A percentile compares a stretch with the other conserved stretches of the same genome.
These are phyloP conservation scores for Calonectria ilicicola DNA, from an alignment of 2,329 filamentous ascomycete species.

Conservation along the genomic window DNA sequence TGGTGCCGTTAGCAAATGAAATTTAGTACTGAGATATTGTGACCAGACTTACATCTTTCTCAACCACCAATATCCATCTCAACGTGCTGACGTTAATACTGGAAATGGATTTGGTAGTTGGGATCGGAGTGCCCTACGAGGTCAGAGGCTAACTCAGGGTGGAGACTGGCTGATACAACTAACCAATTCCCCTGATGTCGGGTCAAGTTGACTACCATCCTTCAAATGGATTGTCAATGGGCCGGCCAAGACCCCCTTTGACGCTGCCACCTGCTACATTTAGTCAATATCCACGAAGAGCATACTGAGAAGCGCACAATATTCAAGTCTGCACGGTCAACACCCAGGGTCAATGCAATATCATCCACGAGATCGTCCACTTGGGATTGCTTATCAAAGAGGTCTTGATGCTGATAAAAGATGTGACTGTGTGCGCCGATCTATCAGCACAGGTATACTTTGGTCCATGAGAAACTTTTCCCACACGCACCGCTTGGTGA, in stretches of 20 bases:
- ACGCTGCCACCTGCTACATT: slow-evolving; percentile 72
- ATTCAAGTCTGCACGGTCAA: slow-evolving; percentile 74
- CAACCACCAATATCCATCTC: slow-evolving; percentile 78
- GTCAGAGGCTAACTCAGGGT: slow-evolving; percentile 22
- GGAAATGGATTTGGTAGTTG: slow-evolving; percentile 62
- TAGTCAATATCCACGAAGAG: background rate
- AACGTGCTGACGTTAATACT: slow-evolving; percentile 61
- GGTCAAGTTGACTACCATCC: slow-evolving; percentile 55
- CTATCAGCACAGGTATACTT: background rate
- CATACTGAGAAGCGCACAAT: slow-evolving; percentile 65
- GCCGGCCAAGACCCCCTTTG: slow-evolving; percentile 78
- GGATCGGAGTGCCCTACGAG: slow-evolving; percentile 70
- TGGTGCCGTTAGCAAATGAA: slow-evolving; percentile 47
- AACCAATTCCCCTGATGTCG: slow-evolving; percentile 46
- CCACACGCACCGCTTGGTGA: slow-evolving; percentile 71
- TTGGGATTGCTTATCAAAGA: slow-evolving; percentile 76
- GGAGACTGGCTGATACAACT: slow-evolving; percentile 1
- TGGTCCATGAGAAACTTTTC: background rate
- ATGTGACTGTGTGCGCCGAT: slow-evolving; percentile 69
- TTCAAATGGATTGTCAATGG: slow-evolving; percentile 60
- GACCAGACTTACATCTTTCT: slow-evolving; percentile 74
- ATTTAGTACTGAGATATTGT: background rate
- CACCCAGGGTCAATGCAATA: slow-evolving; percentile 75
- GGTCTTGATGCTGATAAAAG: slow-evolving; percentile 79
- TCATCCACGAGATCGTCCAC: slow-evolving; percentile 82